Evolutionary conservation across 192 early-diverging fungal species (phyloP), one percentile per base, ranked within the genome.

Genomic region (Rhizoclosmatium globosum): DNA sequence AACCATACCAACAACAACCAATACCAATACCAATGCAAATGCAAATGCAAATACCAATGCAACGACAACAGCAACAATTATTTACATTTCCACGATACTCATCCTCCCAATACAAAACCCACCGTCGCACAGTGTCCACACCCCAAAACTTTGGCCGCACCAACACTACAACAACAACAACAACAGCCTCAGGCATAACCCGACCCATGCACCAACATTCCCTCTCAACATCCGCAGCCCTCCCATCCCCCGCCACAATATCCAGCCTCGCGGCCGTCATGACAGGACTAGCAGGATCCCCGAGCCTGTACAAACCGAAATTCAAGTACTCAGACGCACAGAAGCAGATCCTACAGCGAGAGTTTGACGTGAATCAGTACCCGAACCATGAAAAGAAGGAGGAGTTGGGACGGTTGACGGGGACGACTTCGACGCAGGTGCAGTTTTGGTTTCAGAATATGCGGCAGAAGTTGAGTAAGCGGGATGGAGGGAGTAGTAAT

Each of bases 391-490:
- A n/a, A 9, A 38, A 43, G 31, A 71, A 71, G 56, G 70, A 71
- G 17, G 70, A 50, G 53, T 47, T 71, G n/a, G 70, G 48, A 19
- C 19, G 56, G 38, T 19, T 38, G 21, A 71, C 70, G 15, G 70
- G 70, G 19, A 71, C 70, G 3, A 71, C 70, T 4, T 46, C 70
- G 41, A 71, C 70, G 7, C 70, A 71, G 41, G 70, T 71, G 7
- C 70, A 71, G 39, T 71, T 71, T 57, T 71, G 70, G 70, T 50
- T 71, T 71, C 68, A 69, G 68, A 69, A 69, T 47, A 39, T 46
- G 17, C 13, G 68, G 44, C 68, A 69, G 38, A 69, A 69, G 38
- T 39, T 69, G 41, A 46, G 43, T 9, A 2, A 46, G 68, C 9
- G 9, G 47, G 47, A 21, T 9, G 64, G 64, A 3, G 38, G 64